phyloP scores from a whole-genome alignment of 768 basidiomycete species.

The Ramaria sp. region DNA sequence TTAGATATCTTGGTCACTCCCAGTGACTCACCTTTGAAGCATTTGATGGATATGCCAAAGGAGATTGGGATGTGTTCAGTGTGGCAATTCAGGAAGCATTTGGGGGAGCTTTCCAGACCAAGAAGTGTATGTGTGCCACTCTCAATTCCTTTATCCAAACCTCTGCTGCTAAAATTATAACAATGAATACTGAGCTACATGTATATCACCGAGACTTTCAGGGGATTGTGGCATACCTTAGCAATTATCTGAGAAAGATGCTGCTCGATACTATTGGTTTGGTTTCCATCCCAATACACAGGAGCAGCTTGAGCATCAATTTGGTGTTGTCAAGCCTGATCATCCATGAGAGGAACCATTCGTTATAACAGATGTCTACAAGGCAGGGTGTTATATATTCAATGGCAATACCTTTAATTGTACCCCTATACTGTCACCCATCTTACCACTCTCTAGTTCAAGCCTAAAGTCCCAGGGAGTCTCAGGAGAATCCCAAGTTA shows the following conservation, averaged over 20 bases:
- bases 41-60: neutral
- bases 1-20: neutral
- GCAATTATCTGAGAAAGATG: neutral
- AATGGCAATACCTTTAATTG: slow-evolving; percentile 1
- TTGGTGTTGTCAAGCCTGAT: neutral
- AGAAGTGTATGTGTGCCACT: neutral
- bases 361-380: neutral
- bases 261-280: neutral
- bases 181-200: neutral
- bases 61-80: neutral
- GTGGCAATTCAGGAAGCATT: too few species aligned
- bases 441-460: neutral
- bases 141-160: neutral
- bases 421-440: neutral
- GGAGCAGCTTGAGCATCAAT: too few species aligned
- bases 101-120: neutral
- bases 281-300: too few species aligned
- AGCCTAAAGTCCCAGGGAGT: neutral
- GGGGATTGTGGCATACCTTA: too few species aligned
- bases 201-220: neutral
- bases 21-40: too few species aligned
- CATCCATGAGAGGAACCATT: neutral
- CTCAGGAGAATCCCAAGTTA: neutral
- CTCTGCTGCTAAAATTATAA: neutral
- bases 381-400: too few species aligned